Percentiles rank a stretch among this genome's conserved stretches.
Conservation (phyloP, 2,329 filamentous ascomycete genomes). For the Stemphylium lycopersici region DNA sequence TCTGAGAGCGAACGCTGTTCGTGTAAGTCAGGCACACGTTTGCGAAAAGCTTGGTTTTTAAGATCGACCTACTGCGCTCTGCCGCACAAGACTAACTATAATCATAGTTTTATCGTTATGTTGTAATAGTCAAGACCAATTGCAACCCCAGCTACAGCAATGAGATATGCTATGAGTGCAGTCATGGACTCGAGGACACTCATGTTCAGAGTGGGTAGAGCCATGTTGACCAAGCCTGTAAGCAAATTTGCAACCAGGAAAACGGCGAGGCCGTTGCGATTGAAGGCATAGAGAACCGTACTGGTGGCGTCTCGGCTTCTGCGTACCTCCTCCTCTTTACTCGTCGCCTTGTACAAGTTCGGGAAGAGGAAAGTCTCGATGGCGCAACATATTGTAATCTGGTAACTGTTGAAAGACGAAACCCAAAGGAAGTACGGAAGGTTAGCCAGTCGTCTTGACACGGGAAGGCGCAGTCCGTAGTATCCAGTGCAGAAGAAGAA, state of each 20-base stretch:
- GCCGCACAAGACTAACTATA: neutral
- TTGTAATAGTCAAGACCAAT: slow-evolving; percentile 68
- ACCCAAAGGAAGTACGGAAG: slow-evolving; percentile 94
- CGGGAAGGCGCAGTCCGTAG: slow-evolving; percentile 68
- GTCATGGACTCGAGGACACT: slow-evolving; percentile 69
- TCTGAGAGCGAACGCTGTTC: too few relatives aligned
- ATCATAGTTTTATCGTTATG: slow-evolving; percentile 70
- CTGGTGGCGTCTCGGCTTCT: slow-evolving; percentile 76
- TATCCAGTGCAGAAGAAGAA: slow-evolving; percentile 74
- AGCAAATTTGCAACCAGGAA: slow-evolving; percentile 89
- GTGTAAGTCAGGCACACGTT: too few relatives aligned
- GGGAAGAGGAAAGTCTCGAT: slow-evolving; percentile 83
- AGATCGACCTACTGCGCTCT: too few relatives aligned
- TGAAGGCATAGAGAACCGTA: slow-evolving; percentile 79
- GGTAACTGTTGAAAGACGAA: slow-evolving; percentile 85
- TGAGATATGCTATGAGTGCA: slow-evolving; percentile 76
- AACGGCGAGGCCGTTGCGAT: slow-evolving; percentile 82
- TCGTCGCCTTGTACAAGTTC: slow-evolving; percentile 65
- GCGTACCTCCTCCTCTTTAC: slow-evolving; percentile 64
- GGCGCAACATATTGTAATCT: slow-evolving; percentile 77
- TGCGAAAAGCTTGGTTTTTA: too few relatives aligned
- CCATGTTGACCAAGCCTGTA: slow-evolving; percentile 89
- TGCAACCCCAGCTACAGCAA: slow-evolving; percentile 69
- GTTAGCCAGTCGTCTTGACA: slow-evolving; percentile 90
- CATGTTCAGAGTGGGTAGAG: slow-evolving; percentile 79